Evolutionary conservation across 169 alveolate species (phyloP).

Genomic region (Eimeria falciformis): DNA sequence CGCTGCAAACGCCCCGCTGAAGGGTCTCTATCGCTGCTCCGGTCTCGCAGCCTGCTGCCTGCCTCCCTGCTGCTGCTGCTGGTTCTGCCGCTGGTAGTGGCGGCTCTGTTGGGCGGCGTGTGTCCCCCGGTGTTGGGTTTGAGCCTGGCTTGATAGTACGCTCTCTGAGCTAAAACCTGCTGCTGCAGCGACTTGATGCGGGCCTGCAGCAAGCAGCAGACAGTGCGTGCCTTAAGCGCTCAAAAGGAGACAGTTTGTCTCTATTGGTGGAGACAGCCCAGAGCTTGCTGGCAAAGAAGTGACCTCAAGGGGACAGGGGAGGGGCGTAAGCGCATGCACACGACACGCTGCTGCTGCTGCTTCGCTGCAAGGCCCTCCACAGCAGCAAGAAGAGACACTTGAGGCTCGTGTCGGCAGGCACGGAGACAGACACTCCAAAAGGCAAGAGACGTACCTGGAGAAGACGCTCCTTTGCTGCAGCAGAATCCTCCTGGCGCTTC

Average conservation of each 20-base stretch:
- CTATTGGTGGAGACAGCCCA: no score
- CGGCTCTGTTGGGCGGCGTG: slow-evolving; percentile 11
- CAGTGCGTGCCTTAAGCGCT: no score
- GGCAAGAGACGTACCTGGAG: slow-evolving; percentile 39
- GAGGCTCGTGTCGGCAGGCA: not conserved
- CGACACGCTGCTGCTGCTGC: no score
- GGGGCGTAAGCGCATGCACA: no score
- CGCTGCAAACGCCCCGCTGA: not conserved
- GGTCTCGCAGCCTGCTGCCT: not conserved
- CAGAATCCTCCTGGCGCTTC: slow-evolving; percentile 16
- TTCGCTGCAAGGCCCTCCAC: no score
- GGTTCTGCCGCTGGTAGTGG: not conserved
- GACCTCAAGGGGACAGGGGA: no score
- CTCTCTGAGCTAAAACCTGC: slow-evolving; percentile 55
- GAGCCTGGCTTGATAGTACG: slow-evolving; percentile 59
- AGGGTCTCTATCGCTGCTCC: not conserved
- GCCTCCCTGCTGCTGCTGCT: slow-evolving; percentile 36
- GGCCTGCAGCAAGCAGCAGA: slow-evolving; percentile 39
- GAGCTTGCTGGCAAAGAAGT: no score
- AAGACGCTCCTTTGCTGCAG: slow-evolving; percentile 67
- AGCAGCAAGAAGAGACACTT: no score
- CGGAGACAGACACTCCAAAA: not conserved
- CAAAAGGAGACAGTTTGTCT: no score
- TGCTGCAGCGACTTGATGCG: slow-evolving; percentile 71
- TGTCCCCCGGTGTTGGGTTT: slow-evolving; percentile 1